Conservation (phyloP, 768 basidiomycete species). For the Crassisporium funariophilum region DNA sequence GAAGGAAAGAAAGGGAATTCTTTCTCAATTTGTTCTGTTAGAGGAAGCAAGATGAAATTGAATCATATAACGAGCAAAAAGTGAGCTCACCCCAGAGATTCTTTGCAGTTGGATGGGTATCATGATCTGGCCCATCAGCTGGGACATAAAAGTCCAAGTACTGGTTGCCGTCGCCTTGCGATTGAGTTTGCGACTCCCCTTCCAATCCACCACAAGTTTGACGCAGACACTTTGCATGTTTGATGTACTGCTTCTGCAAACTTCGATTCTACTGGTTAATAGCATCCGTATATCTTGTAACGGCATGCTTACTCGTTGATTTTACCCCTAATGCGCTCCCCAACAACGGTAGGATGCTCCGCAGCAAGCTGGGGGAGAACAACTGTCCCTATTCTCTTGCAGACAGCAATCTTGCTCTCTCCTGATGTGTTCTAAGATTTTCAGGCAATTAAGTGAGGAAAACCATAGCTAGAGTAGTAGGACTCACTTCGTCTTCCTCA, state of each 20-base stretch:
- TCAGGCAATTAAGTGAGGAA: too few relatives aligned
- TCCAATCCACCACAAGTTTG: conserved; percentile 21
- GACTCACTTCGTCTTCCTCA: conserved; percentile 10
- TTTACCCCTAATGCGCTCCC: conserved; percentile 26
- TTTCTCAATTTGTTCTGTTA: conserved; percentile 24
- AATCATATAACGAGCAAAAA: too few relatives aligned
- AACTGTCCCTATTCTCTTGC: background rate
- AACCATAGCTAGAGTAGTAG: too few relatives aligned
- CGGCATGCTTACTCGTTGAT: too few relatives aligned
- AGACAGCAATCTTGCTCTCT: background rate
- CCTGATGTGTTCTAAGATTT: too few relatives aligned
- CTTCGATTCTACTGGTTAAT: conserved; percentile 23
- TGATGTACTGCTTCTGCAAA: conserved; percentile 12
- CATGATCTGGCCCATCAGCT: conserved; percentile 17
- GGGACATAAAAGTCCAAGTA: conserved; percentile 14
- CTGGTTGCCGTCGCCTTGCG: conserved; percentile 1
- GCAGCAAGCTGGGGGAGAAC: background rate
- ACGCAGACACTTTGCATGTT: conserved; percentile 15
- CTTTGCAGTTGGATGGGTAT: conserved; percentile 13
- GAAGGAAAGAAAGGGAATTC: too few relatives aligned
- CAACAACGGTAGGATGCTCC: background rate
- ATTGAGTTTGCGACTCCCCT: background rate
- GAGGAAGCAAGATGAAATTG: background rate
- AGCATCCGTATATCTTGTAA: too few relatives aligned
- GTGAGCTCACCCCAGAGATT: conserved; percentile 28